phyloP scores from a whole-genome alignment of 345 rosid genomes.

The Clarkia xantiana region DNA sequence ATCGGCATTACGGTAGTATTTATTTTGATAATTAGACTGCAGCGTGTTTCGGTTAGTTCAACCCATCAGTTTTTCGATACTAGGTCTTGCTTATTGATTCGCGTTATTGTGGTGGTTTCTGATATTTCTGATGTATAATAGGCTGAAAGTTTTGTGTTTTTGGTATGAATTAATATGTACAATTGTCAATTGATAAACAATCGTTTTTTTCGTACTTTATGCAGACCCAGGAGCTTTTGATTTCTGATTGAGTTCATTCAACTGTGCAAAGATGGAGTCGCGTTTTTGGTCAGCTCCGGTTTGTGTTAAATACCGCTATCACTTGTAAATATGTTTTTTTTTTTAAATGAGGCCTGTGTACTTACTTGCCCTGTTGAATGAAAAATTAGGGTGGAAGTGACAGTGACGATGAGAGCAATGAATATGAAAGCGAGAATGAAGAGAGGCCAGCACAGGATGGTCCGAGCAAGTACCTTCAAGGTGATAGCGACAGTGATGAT shows the following conservation, averaged over 20 bases:
- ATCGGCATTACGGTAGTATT: no score
- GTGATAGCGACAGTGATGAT: constrained; percentile 56
- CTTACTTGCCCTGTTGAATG: not conserved
- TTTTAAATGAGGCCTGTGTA: not conserved
- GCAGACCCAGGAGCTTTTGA: no score
- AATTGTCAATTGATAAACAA: not conserved
- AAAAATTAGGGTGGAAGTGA: constrained; percentile 54
- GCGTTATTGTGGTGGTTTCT: not conserved
- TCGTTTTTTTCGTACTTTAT: no score
- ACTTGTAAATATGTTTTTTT: not conserved
- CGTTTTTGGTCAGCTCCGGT: constrained; percentile 33
- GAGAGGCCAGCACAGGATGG: constrained; percentile 20
- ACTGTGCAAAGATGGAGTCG: not conserved
- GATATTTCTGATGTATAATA: not conserved
- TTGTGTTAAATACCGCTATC: constrained; percentile 9
- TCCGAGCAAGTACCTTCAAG: constrained; percentile 38
- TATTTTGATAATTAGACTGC: no score
- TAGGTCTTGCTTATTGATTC: constrained; percentile 16
- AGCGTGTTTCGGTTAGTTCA: no score
- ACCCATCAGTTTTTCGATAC: no score
- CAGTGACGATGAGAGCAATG: constrained; percentile 44
- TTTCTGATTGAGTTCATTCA: no score
- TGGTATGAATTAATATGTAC: not conserved
- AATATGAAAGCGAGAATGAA: constrained; percentile 34
- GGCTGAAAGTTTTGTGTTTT: not conserved